A percentile compares a stretch with the other conserved stretches of the same genome.
phyloP scores from a whole-genome alignment of 2,329 filamentous ascomycete genomes.

The Epichloe typhina region DNA sequence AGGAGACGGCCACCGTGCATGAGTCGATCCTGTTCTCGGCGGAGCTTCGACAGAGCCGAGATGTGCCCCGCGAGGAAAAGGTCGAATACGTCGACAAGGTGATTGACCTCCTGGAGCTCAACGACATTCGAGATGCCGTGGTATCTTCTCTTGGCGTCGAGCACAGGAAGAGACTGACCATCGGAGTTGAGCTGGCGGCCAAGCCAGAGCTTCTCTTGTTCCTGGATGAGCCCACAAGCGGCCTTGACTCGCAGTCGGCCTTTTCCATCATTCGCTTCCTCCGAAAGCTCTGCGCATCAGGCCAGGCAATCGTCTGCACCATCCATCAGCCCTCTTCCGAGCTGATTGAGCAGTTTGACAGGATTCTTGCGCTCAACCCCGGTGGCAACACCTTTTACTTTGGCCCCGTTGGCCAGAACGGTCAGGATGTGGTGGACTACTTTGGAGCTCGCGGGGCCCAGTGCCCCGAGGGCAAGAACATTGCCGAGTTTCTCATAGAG shows the following conservation, averaged over 20 bases:
- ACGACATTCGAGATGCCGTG: slow-evolving; percentile 46
- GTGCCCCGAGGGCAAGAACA: slow-evolving; percentile 44
- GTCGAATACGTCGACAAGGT: slow-evolving; percentile 53
- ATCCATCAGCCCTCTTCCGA: slow-evolving; percentile 43
- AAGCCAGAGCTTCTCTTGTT: slow-evolving; percentile 47
- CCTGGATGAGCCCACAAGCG: slow-evolving; percentile 45
- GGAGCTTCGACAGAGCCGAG: slow-evolving; percentile 43
- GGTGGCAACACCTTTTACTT: slow-evolving; percentile 41
- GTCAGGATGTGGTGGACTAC: slow-evolving; percentile 32
- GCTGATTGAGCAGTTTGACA: slow-evolving; percentile 42
- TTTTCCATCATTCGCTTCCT: slow-evolving; percentile 47
- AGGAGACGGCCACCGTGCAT: slow-evolving; percentile 48
- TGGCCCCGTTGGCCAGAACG: slow-evolving; percentile 36
- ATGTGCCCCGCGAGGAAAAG: slow-evolving; percentile 45
- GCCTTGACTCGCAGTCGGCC: slow-evolving; percentile 41
- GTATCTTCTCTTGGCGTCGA: slow-evolving; percentile 46
- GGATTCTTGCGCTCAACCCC: slow-evolving; percentile 35
- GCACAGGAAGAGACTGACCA: slow-evolving; percentile 40
- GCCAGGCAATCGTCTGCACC: slow-evolving; percentile 44
- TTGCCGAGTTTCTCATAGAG: slow-evolving; percentile 37
- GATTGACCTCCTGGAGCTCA: slow-evolving; percentile 51
- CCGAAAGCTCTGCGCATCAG: slow-evolving; percentile 42
- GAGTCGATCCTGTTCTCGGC: slow-evolving; percentile 55
- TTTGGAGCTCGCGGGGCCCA: slow-evolving; percentile 48
- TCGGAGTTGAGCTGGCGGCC: slow-evolving; percentile 38